These are phyloP conservation scores for Synchytrium microbalum DNA, from an alignment of 371 early-diverging fungal species.

Conservation along the genomic window DNA sequence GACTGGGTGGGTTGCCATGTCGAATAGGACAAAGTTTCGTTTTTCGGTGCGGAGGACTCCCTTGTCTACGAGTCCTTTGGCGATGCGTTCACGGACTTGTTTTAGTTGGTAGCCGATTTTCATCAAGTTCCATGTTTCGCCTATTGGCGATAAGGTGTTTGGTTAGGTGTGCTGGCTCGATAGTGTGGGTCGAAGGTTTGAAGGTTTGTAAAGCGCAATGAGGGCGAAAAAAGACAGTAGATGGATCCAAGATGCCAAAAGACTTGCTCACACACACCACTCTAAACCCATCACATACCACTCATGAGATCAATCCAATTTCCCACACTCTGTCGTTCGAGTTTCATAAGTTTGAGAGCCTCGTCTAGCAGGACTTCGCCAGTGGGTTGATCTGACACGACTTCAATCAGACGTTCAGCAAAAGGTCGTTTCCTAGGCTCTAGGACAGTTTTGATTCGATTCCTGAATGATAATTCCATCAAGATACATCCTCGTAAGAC, in stretches of 20 bases:
- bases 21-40: conserved; percentile 87
- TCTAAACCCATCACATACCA: conserved; percentile 62
- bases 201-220: background rate
- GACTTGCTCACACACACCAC: background rate
- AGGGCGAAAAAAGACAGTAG: too few relatives aligned
- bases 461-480: conserved; percentile 87
- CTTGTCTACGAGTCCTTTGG: conserved; percentile 95
- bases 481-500: conserved; percentile 88
- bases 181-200: background rate
- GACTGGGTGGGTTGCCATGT: conserved; percentile 88
- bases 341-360: conserved; percentile 78
- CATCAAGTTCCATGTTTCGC: conserved; percentile 96
- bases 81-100: conserved; percentile 92
- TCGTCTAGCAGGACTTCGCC: conserved; percentile 96
- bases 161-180: background rate
- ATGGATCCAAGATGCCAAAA: conserved; percentile 10
- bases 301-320: conserved; percentile 95
- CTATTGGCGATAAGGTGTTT: conserved; percentile 30
- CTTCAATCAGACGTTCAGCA: conserved; percentile 76
- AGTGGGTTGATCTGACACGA: conserved; percentile 69
- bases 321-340: conserved; percentile 57
- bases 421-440: conserved; percentile 76
- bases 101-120: conserved; percentile 94
- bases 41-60: conserved; percentile 94
- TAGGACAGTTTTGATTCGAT: conserved; percentile 77